Evolutionary conservation across 768 basidiomycete species (phyloP).

Genomic region (Thelephora aurantiotincta): DNA sequence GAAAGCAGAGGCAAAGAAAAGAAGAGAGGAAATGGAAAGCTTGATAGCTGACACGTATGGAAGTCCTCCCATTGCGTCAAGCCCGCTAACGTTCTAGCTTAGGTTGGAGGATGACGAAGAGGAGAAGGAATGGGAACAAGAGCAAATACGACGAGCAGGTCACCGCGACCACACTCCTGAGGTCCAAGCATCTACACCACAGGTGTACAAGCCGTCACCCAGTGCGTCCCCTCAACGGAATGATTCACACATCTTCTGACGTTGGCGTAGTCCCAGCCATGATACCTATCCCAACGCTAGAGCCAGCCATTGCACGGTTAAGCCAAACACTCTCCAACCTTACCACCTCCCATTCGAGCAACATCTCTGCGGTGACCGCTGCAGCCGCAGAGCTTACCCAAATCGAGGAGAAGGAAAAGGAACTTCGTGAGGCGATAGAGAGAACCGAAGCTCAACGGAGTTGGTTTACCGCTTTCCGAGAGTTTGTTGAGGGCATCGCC

Average conservation of each 20-base stretch:
- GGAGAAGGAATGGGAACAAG: constrained; percentile 72
- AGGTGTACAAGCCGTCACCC: constrained; percentile 53
- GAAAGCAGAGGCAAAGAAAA: constrained; percentile 54
- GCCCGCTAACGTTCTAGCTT: not conserved
- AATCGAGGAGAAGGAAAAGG: constrained; percentile 52
- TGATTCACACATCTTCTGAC: constrained; percentile 2
- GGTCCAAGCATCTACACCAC: constrained; percentile 28
- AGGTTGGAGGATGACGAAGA: constrained; percentile 81
- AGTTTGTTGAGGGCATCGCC: constrained; percentile 73
- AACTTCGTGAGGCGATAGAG: constrained; percentile 62
- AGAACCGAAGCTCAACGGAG: constrained; percentile 65
- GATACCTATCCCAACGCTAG: constrained; percentile 50
- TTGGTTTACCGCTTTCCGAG: constrained; percentile 68
- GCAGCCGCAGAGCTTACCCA: constrained; percentile 47
- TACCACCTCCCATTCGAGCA: constrained; percentile 52
- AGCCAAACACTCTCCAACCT: constrained; percentile 44
- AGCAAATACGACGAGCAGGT: constrained; percentile 68
- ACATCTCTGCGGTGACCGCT: constrained; percentile 39
- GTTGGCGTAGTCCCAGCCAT: constrained; percentile 44
- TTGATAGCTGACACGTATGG: constrained; percentile 74
- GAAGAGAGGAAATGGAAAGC: constrained; percentile 59
- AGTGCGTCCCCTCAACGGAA: constrained; percentile 32
- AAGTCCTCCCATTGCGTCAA: not conserved
- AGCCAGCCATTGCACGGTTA: constrained; percentile 44
- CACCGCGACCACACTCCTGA: constrained; percentile 26